These are phyloP conservation scores for Chrysanthemum makinoi DNA, from an alignment of 129 eudicot species.

Conservation along the genomic window DNA sequence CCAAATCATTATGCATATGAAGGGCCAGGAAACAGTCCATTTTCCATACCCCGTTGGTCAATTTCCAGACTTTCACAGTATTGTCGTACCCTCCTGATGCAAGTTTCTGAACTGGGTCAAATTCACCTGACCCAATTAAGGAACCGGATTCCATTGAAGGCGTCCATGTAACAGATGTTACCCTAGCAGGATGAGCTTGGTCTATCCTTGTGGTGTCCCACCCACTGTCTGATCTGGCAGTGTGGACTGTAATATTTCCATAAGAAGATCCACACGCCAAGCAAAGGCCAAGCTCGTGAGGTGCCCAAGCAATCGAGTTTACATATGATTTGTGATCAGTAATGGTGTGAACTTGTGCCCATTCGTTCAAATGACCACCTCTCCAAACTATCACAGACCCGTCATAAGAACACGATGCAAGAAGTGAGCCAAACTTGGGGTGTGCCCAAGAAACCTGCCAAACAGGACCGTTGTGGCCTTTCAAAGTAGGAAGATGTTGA, in stretches of 20 bases:
- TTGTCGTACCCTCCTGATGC: slow-evolving; percentile 39
- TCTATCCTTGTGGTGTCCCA: slow-evolving; percentile 36
- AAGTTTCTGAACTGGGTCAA: slow-evolving; percentile 29
- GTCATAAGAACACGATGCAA: too few species aligned
- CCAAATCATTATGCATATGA: slow-evolving; percentile 33
- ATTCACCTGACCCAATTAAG: slow-evolving; percentile 25
- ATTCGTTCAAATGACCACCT: too few species aligned
- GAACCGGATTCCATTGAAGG: slow-evolving; percentile 36
- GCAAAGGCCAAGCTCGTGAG: slow-evolving; percentile 40
- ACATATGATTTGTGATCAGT: too few species aligned
- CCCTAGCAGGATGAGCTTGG: slow-evolving; percentile 38
- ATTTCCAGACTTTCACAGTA: slow-evolving; percentile 37
- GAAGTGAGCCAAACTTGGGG: not conserved
- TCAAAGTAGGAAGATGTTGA: slow-evolving; percentile 32
- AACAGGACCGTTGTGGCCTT: slow-evolving; percentile 35
- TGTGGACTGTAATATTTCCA: slow-evolving; percentile 31
- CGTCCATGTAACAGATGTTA: slow-evolving; percentile 39
- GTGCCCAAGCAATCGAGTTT: slow-evolving; percentile 20
- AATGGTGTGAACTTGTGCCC: too few species aligned
- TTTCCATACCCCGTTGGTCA: slow-evolving; percentile 33
- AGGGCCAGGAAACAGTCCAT: slow-evolving; percentile 36
- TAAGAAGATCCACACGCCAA: slow-evolving; percentile 38
- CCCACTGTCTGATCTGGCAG: slow-evolving; percentile 33
- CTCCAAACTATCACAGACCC: not conserved
- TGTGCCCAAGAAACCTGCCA: slow-evolving; percentile 13